phyloP scores from a whole-genome alignment of 257 asterid species.

The Primulina eburnea region DNA sequence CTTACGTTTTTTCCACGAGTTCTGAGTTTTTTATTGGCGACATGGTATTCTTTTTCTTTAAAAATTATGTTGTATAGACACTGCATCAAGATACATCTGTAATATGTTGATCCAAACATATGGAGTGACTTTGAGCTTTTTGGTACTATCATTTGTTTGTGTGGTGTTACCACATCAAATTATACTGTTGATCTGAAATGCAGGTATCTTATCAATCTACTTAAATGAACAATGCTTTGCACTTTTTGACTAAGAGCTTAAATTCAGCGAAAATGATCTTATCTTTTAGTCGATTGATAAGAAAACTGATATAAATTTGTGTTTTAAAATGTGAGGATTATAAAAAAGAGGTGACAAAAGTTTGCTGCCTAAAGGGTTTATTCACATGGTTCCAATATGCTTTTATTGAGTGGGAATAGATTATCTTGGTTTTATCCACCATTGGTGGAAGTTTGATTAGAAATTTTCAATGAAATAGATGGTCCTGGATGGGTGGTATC shows the following conservation, averaged over 20 bases:
- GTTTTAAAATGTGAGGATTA: conserved; percentile 1
- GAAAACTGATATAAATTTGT: neutral
- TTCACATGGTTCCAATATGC: conserved; percentile 22
- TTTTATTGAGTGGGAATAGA: conserved; percentile 19
- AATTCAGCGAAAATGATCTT: conserved; percentile 14
- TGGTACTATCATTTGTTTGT: neutral
- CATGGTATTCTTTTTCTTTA: too few species aligned
- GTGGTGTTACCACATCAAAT: neutral
- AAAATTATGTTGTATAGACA: neutral
- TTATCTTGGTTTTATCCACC: conserved; percentile 4
- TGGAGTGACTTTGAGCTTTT: neutral
- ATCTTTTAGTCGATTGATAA: conserved; percentile 16
- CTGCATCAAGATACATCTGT: neutral
- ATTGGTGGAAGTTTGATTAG: conserved; percentile 9
- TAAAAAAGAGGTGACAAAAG: neutral
- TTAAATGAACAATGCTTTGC: neutral
- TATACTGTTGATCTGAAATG: neutral
- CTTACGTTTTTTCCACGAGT: neutral
- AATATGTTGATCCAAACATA: neutral
- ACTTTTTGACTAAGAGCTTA: conserved; percentile 31
- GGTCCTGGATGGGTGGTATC: conserved; percentile 21
- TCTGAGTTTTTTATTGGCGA: neutral
- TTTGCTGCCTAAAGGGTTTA: conserved; percentile 21
- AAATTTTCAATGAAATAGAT: conserved; percentile 16
- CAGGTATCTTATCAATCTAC: neutral